A percentile compares a stretch with the other conserved stretches of the same genome.
Evolutionary conservation across 2,329 filamentous ascomycete species (phyloP).

Genomic region (Chrysosporium queenslandicum): DNA sequence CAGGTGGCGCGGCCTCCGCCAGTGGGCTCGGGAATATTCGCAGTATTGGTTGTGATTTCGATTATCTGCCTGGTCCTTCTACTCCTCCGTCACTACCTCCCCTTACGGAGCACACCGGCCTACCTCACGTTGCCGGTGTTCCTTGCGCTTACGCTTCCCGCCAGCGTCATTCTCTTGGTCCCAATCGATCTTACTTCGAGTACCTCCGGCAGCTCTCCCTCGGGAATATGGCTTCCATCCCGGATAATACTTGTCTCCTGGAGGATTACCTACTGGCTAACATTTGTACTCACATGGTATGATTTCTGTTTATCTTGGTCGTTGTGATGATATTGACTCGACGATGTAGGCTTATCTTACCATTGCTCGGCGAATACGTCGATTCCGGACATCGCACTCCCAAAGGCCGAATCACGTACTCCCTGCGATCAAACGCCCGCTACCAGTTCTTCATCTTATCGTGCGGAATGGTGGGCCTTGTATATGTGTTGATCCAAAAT

Average conservation of each 20-base stretch:
- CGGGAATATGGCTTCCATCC: slow-evolving; percentile 79
- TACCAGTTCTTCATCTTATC: slow-evolving; percentile 76
- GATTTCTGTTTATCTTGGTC: slow-evolving; percentile 21
- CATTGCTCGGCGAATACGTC: slow-evolving; percentile 85
- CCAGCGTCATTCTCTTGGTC: slow-evolving; percentile 81
- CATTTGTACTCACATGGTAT: slow-evolving; percentile 87
- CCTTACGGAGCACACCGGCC: slow-evolving; percentile 77
- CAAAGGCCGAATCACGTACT: slow-evolving; percentile 69
- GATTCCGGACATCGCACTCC: slow-evolving; percentile 89
- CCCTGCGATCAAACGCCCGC: slow-evolving; percentile 72
- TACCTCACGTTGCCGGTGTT: slow-evolving; percentile 90
- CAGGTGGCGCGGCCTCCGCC: slow-evolving; percentile 33
- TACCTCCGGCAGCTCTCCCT: slow-evolving; percentile 59
- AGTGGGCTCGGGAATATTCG: slow-evolving; percentile 70
- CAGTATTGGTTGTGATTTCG: slow-evolving; percentile 57
- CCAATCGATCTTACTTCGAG: slow-evolving; percentile 92
- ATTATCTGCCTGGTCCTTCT: slow-evolving; percentile 71
- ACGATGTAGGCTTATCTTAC: slow-evolving; percentile 66
- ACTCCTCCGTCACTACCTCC: slow-evolving; percentile 80
- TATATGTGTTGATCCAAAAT: slow-evolving; percentile 75
- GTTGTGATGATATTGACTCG: no score
- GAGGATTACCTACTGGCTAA: slow-evolving; percentile 96
- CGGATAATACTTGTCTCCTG: slow-evolving; percentile 73
- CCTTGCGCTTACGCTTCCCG: slow-evolving; percentile 85
- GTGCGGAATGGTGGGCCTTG: slow-evolving; percentile 57